Conservation (phyloP, 2,329 filamentous ascomycete species). For the Fusarium sulawesiense region DNA sequence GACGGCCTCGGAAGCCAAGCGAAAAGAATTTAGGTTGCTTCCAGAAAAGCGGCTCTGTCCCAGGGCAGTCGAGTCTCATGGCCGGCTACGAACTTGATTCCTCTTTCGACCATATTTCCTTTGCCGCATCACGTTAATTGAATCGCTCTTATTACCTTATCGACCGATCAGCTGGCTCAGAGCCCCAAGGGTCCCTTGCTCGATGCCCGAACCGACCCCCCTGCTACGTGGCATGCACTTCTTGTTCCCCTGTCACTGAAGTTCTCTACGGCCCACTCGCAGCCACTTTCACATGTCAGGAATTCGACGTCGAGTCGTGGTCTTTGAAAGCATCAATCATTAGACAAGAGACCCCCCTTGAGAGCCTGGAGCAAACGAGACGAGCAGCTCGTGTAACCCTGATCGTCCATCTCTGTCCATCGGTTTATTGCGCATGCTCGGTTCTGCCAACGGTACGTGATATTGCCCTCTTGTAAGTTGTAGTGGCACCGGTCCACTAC, state of each 20-base stretch:
- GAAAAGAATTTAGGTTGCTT: constrained; percentile 29
- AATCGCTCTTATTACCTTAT: constrained; percentile 30
- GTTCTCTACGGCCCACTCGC: constrained; percentile 29
- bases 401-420: constrained; percentile 12
- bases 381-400: constrained; percentile 7
- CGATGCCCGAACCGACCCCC: constrained; percentile 10
- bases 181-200: constrained; percentile 21
- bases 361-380: constrained; percentile 17
- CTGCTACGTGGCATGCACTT: constrained; percentile 35
- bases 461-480: constrained; percentile 10
- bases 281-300: constrained; percentile 52
- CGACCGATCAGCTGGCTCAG: constrained; percentile 28
- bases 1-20: constrained; percentile 37
- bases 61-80: constrained; percentile 10
- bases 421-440: constrained; percentile 24
- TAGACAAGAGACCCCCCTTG: constrained; percentile 24
- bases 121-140: constrained; percentile 35
- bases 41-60: constrained; percentile 37
- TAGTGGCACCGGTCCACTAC: constrained; percentile 4
- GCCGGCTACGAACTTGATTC: constrained; percentile 33
- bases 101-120: constrained; percentile 31
- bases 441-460: constrained; percentile 14
- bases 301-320: constrained; percentile 5
- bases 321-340: constrained; percentile 3
- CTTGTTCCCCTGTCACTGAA: constrained; percentile 29